These are phyloP conservation scores for Coemansia sp. DNA, from an alignment of 192 early-diverging fungal genomes.

Conservation along the genomic window DNA sequence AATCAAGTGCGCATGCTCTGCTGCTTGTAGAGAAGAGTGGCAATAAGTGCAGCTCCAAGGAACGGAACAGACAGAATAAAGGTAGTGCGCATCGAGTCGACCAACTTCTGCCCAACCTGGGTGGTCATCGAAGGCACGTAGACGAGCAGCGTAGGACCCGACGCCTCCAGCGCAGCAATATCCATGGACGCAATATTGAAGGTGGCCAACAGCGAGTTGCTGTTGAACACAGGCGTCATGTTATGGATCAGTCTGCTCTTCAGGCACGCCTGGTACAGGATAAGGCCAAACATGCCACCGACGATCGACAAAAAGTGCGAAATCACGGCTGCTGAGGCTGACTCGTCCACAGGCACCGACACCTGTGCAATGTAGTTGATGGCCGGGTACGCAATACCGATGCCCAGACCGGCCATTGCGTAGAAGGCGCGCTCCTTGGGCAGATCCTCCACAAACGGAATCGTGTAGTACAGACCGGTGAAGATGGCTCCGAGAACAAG, in stretches of 20 bases:
- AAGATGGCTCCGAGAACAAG: slow-evolving; percentile 34
- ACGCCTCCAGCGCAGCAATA: slow-evolving; percentile 37
- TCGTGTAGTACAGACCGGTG: slow-evolving; percentile 45
- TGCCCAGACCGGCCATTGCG: slow-evolving; percentile 38
- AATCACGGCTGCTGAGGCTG: slow-evolving; percentile 31
- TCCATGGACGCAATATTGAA: slow-evolving; percentile 45
- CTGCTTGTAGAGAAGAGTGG: slow-evolving; percentile 42
- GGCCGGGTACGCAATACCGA: slow-evolving; percentile 34
- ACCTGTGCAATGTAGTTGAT: slow-evolving; percentile 37
- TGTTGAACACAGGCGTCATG: slow-evolving; percentile 28
- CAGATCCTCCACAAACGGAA: slow-evolving; percentile 4
- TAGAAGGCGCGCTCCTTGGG: slow-evolving; percentile 42
- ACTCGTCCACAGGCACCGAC: slow-evolving; percentile 36
- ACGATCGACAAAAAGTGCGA: slow-evolving; percentile 50
- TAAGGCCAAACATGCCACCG: slow-evolving; percentile 51
- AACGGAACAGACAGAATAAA: slow-evolving; percentile 42
- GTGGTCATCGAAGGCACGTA: slow-evolving; percentile 28
- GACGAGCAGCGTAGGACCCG: slow-evolving; percentile 22
- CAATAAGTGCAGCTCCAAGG: slow-evolving; percentile 36
- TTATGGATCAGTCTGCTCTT: slow-evolving; percentile 47
- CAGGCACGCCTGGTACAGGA: slow-evolving; percentile 49
- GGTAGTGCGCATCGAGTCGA: slow-evolving; percentile 34
- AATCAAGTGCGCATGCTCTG: neutral
- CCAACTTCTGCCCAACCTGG: slow-evolving; percentile 29
- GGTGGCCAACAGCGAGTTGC: slow-evolving; percentile 20